These are phyloP conservation scores for Cicer chorassanicum DNA, from an alignment of 306 rosid genomes.

Conservation along the genomic window DNA sequence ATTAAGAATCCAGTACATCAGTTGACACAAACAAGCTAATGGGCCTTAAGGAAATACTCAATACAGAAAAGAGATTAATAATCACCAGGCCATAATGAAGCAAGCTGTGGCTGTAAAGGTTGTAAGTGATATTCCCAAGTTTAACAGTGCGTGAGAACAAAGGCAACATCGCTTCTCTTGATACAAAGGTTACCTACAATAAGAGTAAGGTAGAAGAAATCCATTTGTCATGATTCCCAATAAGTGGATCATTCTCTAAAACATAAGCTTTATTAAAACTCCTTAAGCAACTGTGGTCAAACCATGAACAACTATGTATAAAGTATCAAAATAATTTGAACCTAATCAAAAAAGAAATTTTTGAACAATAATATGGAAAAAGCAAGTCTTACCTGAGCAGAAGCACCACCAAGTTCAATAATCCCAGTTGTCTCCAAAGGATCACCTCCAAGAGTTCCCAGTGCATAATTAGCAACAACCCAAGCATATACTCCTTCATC, in stretches of 20 bases:
- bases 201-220: constrained; percentile 39
- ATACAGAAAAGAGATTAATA: constrained; percentile 22
- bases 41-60: constrained; percentile 10
- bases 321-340: constrained; percentile 37
- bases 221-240: constrained; percentile 27
- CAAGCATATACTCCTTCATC: constrained; percentile 94
- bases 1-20: constrained; percentile 18
- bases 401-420: constrained; percentile 94
- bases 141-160: constrained; percentile 65
- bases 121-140: constrained; percentile 76
- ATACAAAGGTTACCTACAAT: constrained; percentile 88
- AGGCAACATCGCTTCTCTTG: constrained; percentile 69
- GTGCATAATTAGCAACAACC: constrained; percentile 94
- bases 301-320: background rate
- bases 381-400: constrained; percentile 71
- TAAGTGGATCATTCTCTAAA: constrained; percentile 30
- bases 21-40: constrained; percentile 28
- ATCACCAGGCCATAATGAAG: constrained; percentile 94
- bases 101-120: constrained; percentile 94
- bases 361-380: background rate
- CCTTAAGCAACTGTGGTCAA: background rate
- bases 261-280: constrained; percentile 22
- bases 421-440: constrained; percentile 82
- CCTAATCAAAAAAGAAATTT: constrained; percentile 2
- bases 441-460: constrained; percentile 84